Evolutionary conservation across 164 flowering plant genomes (phyloP), one percentile per base, ranked within the genome.

Genomic region (Vitis labrusca): DNA sequence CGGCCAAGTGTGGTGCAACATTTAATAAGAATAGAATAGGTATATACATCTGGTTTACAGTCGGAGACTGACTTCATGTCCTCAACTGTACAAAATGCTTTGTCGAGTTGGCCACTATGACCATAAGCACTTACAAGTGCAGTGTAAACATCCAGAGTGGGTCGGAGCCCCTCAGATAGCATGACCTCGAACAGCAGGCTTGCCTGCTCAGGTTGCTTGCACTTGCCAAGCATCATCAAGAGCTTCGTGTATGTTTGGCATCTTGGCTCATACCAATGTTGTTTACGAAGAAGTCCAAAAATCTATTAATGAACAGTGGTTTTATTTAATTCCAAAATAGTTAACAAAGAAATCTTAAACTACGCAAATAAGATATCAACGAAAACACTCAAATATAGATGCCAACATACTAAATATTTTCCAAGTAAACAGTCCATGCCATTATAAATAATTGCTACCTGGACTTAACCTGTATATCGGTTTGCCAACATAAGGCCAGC

Each of bases 211-310:
- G 90, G 84, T 70, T 85, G 91, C 73, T 55, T 80, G 81, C 92
- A 90, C 76, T 86, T 93, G 58, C 95, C 95, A 53, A 94, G 91
- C 93, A 94, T 89, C 80, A 80, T 82, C 74, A 94, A 65, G 10
- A 92, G 79, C 76, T 86, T 92, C 8, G 92, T 82, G 77, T 94
- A 92, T 51, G 97, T 92, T 78, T 85, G 90, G 78, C 85, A 72
- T 80, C 88, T 84, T 48, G 99, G 92, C 70, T 79, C 74, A 60
- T 92, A 94, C 98, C 98, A 94, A 10, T 84, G 88, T 67, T 94
- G 98, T 76, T 86, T 84, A 11, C 94, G 90, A 32, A 94, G 91
- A 71, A 91, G 88, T 48, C 65, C 83, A 71, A 94, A 94, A 64
- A 87, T 89, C 97, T 92, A 59, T 9, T 44, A n/a, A 9, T 63